phyloP scores from a whole-genome alignment of 1,284 basidiomycete species.

The Cryptococcus sp. region DNA sequence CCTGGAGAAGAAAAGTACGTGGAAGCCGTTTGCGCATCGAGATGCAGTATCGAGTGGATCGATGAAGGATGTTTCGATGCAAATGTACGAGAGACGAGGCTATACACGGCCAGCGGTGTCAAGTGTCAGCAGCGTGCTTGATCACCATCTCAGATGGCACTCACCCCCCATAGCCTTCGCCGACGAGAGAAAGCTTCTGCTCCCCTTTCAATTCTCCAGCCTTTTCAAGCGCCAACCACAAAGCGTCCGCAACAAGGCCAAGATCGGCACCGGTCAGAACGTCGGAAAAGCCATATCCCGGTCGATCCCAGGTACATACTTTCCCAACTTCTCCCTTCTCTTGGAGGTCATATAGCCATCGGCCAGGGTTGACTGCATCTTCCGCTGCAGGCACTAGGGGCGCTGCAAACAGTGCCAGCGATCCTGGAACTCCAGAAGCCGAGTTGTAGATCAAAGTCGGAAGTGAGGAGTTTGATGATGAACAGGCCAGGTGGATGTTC shows the following conservation, averaged over 20 bases:
- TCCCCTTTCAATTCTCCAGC: constrained; percentile 22
- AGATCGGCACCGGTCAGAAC: constrained; percentile 36
- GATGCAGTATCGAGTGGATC: constrained; percentile 42
- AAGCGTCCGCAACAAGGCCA: constrained; percentile 36
- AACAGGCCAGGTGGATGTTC: constrained; percentile 42
- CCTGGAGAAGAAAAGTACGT: constrained; percentile 45
- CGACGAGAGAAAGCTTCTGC: constrained; percentile 34
- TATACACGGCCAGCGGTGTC: constrained; percentile 10
- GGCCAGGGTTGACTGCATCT: constrained; percentile 32
- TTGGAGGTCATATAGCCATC: constrained; percentile 46
- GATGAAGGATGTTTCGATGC: constrained; percentile 36
- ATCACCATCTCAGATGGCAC: constrained; percentile 6
- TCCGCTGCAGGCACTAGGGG: constrained; percentile 26
- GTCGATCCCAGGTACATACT: constrained; percentile 49
- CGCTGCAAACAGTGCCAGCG: constrained; percentile 34
- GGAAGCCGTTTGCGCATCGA: constrained; percentile 46
- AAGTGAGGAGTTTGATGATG: constrained; percentile 23
- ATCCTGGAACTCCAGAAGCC: constrained; percentile 46
- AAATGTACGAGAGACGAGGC: constrained; percentile 42
- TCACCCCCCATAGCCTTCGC: constrained; percentile 49
- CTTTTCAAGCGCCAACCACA: constrained; percentile 33
- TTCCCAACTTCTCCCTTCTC: constrained; percentile 36
- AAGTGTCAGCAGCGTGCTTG: neutral
- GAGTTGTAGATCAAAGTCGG: constrained; percentile 47
- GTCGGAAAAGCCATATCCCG: constrained; percentile 49